A percentile compares a stretch with the other conserved stretches of the same genome.
phyloP scores from a whole-genome alignment of 2,329 filamentous ascomycete species.

The Westerdykella ornata region DNA sequence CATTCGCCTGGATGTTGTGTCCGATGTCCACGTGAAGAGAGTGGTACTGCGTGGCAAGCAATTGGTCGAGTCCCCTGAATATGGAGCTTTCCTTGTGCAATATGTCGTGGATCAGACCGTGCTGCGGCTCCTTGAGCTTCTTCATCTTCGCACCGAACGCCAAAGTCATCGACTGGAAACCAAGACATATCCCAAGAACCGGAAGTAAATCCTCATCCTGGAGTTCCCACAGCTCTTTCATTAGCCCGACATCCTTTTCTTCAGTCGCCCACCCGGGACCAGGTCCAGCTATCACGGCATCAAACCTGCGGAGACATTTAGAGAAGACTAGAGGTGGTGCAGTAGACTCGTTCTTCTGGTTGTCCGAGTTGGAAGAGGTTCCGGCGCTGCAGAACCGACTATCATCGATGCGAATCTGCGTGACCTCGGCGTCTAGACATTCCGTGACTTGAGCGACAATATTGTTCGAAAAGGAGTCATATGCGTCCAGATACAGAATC shows the following conservation, averaged over 20 bases:
- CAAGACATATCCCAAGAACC: conserved; percentile 80
- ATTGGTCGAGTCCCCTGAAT: conserved; percentile 54
- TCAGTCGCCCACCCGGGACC: conserved; percentile 76
- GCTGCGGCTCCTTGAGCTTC: conserved; percentile 64
- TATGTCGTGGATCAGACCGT: conserved; percentile 71
- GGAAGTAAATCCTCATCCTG: conserved; percentile 57
- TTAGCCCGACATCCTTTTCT: conserved; percentile 72
- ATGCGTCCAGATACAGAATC: conserved; percentile 88
- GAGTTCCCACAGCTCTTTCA: conserved; percentile 67
- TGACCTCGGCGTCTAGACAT: conserved; percentile 60
- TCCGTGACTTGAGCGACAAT: conserved; percentile 75
- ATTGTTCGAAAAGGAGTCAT: conserved; percentile 96
- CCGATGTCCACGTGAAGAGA: conserved; percentile 48
- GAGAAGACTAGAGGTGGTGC: conserved; percentile 29
- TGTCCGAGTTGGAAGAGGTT: background rate
- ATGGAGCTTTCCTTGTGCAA: conserved; percentile 56
- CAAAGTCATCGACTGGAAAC: conserved; percentile 74
- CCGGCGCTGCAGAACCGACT: conserved; percentile 39
- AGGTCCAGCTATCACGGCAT: conserved; percentile 83
- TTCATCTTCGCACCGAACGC: conserved; percentile 61
- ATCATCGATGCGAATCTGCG: conserved; percentile 62
- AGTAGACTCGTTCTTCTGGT: no score
- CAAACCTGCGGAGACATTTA: conserved; percentile 54
- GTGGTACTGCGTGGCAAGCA: conserved; percentile 74
- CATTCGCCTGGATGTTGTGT: conserved; percentile 22